Percentiles rank a stretch among this genome's conserved stretches.
phyloP scores from a whole-genome alignment of 2,329 filamentous ascomycete species.

The Neoscytalidium dimidiatum region DNA sequence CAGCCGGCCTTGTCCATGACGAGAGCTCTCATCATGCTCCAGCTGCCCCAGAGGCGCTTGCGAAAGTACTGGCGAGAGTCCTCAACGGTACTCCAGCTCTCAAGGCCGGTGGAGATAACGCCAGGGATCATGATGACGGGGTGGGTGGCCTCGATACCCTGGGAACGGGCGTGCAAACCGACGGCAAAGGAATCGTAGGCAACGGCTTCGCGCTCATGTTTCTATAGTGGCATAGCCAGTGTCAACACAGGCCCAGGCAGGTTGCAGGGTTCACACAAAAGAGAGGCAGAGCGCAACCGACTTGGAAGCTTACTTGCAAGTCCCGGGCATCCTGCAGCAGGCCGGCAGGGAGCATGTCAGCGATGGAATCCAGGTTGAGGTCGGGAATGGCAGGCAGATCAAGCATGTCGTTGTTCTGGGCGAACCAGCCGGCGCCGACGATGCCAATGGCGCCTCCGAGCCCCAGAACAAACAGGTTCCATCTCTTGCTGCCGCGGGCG shows the following conservation, averaged over 20 bases:
- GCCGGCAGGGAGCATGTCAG: conserved; percentile 85
- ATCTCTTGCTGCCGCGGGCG: conserved; percentile 59
- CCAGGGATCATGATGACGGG: conserved; percentile 97
- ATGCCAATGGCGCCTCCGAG: conserved; percentile 90
- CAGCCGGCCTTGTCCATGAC: conserved; percentile 91
- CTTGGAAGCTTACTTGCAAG: conserved; percentile 64
- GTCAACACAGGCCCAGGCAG: background rate
- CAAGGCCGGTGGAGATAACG: conserved; percentile 94
- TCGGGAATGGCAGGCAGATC: conserved; percentile 73
- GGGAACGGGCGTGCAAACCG: conserved; percentile 75
- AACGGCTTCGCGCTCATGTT: conserved; percentile 83
- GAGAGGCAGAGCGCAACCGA: conserved; percentile 8
- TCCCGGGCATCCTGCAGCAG: conserved; percentile 85
- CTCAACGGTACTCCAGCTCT: conserved; percentile 88
- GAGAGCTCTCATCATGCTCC: conserved; percentile 97
- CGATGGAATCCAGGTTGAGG: conserved; percentile 77
- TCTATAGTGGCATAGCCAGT: conserved; percentile 49
- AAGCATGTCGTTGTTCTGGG: conserved; percentile 84
- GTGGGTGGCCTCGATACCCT: conserved; percentile 80
- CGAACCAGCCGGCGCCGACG: conserved; percentile 85
- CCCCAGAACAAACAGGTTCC: conserved; percentile 79
- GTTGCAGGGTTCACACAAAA: background rate
- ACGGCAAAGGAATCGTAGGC: conserved; percentile 94
- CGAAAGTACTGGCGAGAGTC: conserved; percentile 87
- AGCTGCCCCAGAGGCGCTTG: conserved; percentile 93